These are phyloP conservation scores for Chaetomium cochliodes DNA, from an alignment of 495 filamentous ascomycete species.

Conservation along the genomic window DNA sequence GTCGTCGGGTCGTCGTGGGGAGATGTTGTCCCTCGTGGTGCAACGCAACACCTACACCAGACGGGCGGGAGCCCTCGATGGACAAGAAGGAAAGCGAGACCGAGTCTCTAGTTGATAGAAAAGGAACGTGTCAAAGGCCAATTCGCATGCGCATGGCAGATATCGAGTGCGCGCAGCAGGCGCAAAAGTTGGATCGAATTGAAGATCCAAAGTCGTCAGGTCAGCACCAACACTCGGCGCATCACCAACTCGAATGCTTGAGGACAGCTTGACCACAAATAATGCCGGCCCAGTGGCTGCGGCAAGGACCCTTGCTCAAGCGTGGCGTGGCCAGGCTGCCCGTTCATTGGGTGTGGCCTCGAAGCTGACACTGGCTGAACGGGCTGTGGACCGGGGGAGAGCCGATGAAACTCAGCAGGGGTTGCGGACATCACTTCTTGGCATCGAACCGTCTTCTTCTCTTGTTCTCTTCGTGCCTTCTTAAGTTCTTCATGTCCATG, in stretches of 20 bases:
- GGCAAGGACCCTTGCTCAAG: conserved; percentile 3
- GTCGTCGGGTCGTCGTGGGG: not conserved
- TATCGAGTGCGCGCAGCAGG: not conserved
- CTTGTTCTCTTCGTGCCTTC: not conserved
- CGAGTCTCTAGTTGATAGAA: not conserved
- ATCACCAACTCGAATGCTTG: conserved; percentile 16
- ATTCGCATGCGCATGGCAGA: conserved; percentile 5
- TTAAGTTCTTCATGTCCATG: not conserved
- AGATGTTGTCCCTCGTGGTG: not conserved
- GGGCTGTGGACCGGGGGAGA: not conserved
- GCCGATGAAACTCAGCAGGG: not conserved
- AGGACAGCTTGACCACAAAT: conserved; percentile 25
- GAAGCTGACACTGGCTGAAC: conserved; percentile 1
- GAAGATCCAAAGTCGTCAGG: not conserved
- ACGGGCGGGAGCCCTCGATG: not conserved
- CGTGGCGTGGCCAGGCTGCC: not conserved
- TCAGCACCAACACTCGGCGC: conserved; percentile 4
- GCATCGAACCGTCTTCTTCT: not conserved
- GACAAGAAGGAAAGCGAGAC: not conserved
- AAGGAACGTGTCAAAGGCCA: not conserved
- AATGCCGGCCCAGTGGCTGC: not conserved
- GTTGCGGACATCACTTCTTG: not conserved
- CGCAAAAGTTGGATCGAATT: not conserved
- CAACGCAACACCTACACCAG: too few species aligned
- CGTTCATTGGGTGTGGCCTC: not conserved